Conservation (phyloP, 139 green algal genomes). For the Pleodorina starrii region DNA sequence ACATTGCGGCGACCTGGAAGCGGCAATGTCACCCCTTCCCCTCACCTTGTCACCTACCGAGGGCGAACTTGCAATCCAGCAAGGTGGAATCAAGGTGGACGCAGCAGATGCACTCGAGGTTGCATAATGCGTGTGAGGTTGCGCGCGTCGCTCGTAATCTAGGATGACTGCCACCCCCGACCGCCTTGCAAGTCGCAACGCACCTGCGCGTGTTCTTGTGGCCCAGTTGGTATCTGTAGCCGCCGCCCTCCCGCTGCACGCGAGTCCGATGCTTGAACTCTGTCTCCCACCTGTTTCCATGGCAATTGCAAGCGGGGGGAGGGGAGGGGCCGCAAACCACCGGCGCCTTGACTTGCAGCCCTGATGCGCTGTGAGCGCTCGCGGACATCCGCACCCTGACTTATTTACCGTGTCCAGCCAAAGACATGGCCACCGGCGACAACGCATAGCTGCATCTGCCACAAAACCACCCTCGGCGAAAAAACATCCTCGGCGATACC, state of each 20-base stretch:
- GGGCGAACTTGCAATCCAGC: neutral
- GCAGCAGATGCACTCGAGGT: no score
- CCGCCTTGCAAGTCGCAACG: neutral
- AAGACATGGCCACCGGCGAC: neutral
- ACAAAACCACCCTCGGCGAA: neutral
- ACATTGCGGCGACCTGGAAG: neutral
- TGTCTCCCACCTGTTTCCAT: neutral
- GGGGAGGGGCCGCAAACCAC: neutral
- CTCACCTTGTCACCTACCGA: neutral
- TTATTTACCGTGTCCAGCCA: neutral
- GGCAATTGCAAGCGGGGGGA: neutral
- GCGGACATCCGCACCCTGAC: neutral
- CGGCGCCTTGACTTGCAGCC: neutral
- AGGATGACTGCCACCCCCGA: neutral
- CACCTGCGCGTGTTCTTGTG: constrained; percentile 35
- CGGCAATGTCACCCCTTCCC: neutral
- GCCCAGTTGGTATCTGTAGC: neutral
- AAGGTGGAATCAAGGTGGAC: no score
- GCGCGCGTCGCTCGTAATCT: neutral
- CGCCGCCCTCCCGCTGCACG: neutral
- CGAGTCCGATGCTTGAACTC: constrained; percentile 8
- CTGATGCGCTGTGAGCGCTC: neutral
- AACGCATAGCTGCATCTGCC: neutral
- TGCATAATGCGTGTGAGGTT: no score
- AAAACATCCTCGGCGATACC: neutral